phyloP scores from a whole-genome alignment of 345 rosid species.

The Leavenworthia alabamica region DNA sequence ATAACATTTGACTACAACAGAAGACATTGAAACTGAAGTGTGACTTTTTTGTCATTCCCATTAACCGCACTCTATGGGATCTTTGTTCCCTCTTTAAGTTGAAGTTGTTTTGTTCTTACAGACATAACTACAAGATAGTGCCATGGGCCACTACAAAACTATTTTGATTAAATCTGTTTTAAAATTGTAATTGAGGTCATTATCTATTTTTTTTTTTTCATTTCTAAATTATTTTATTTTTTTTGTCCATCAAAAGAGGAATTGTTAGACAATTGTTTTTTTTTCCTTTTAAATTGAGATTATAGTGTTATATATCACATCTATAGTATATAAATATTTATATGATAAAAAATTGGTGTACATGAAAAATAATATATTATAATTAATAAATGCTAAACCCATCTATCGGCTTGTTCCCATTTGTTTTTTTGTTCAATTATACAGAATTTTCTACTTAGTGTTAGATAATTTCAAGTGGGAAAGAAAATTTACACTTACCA shows the following conservation, averaged over 20 bases:
- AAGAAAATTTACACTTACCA: no score
- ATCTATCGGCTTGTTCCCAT: slow-evolving; percentile 17
- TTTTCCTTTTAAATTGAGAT: neutral
- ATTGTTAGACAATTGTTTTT: neutral
- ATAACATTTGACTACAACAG: slow-evolving; percentile 13
- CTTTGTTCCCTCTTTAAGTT: slow-evolving; percentile 26
- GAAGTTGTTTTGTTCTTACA: slow-evolving; percentile 3
- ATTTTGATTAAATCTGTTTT: neutral
- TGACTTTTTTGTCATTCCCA: slow-evolving; percentile 18
- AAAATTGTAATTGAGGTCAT: neutral
- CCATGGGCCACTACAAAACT: neutral
- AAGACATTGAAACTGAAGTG: neutral
- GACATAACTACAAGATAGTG: slow-evolving; percentile 3
- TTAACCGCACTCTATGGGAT: slow-evolving; percentile 32
- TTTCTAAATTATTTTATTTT: neutral
- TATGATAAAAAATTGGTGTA: neutral
- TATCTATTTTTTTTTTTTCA: neutral
- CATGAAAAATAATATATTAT: neutral
- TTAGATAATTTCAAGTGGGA: no score
- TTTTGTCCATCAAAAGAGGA: neutral
- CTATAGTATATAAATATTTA: neutral
- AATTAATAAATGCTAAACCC: neutral
- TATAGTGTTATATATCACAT: neutral
- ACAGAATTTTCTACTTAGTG: neutral
- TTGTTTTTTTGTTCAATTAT: slow-evolving; percentile 2